These are phyloP conservation scores for Hypoxylon sp. DNA, from an alignment of 2,329 filamentous ascomycete species.

Conservation along the genomic window DNA sequence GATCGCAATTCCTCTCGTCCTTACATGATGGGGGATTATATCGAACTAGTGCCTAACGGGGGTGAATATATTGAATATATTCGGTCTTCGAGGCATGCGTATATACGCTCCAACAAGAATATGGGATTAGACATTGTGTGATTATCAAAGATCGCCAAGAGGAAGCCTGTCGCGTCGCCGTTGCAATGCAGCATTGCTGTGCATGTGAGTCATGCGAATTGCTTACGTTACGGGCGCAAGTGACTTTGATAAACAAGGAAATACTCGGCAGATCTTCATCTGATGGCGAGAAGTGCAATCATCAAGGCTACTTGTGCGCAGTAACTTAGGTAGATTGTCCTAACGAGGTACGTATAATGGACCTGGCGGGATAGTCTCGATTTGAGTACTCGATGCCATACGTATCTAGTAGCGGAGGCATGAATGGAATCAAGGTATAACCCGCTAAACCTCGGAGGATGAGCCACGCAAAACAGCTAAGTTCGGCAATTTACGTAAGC, in stretches of 20 bases:
- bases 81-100: background rate
- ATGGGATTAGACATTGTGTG: conserved; percentile 11
- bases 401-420: background rate
- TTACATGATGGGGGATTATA: background rate
- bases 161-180: conserved; percentile 9
- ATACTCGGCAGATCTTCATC: conserved; percentile 9
- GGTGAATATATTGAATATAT: background rate
- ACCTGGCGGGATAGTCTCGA: background rate
- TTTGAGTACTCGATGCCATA: background rate
- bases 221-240: conserved; percentile 32
- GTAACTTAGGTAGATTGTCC: background rate
- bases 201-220: conserved; percentile 38
- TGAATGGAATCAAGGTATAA: too few relatives aligned
- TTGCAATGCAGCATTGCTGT: conserved; percentile 22
- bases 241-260: conserved; percentile 29
- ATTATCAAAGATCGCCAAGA: conserved; percentile 12
- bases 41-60: background rate
- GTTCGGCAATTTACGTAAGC: conserved; percentile 30
- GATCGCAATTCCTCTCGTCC: background rate
- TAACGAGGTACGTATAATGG: background rate
- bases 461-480: background rate
- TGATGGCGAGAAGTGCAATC: conserved; percentile 1
- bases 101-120: background rate
- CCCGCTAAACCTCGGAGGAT: conserved; percentile 1
- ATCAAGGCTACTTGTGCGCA: conserved; percentile 3